Base-by-base conservation (phyloP, 2,329 filamentous ascomycete genomes). In the Chaetomiaceae sp. region DNA sequence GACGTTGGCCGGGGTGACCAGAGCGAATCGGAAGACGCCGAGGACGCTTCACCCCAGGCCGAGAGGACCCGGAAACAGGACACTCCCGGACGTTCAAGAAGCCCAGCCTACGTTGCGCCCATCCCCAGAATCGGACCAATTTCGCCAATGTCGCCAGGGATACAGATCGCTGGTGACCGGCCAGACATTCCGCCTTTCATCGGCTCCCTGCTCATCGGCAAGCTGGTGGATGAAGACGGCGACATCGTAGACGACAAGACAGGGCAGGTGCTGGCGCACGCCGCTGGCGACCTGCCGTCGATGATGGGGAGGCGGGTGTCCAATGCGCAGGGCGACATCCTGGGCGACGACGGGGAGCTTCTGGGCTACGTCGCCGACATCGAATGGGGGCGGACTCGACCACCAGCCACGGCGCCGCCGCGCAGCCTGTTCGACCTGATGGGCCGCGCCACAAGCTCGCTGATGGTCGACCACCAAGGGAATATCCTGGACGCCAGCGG, bases 211-310 rank as follows among this genome's bases (percentile, higher is more conserved):
- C 67, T 78, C 18, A 66, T 68, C 38, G 74, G 72, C 34, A 71
- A 71, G 51, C 65, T 58, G 32, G 66, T 78, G 19, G 73, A 78
- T 49, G 74, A 78, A 57, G 74, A 75, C 38, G 75, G 74, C 44
- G 76, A 76, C 58, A 66, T 78, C 26, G 58, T 78, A 14, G 71
- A 73, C 48, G 69, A 65, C 49, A 64, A 72, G 15, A 57, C 58
- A 12, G 74, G 73, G 7, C 70, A 68, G 29, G 72, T 77, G 3
- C 65, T 78, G 3, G 75, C 74, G 27, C 70, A 72, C 34, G 74
- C 70, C 6, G 71, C 70, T 6, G 75, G 75, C 6, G 75, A 78
- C 56, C 62, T 79, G 19, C 75, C 75, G 4, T 69, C 73, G 38
- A 77, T 78, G 70, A 66, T 78, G 6, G 75, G 75, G 26, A 64